phyloP scores from a whole-genome alignment of 2,329 filamentous ascomycete genomes.

The Fonsecaea monophora region DNA sequence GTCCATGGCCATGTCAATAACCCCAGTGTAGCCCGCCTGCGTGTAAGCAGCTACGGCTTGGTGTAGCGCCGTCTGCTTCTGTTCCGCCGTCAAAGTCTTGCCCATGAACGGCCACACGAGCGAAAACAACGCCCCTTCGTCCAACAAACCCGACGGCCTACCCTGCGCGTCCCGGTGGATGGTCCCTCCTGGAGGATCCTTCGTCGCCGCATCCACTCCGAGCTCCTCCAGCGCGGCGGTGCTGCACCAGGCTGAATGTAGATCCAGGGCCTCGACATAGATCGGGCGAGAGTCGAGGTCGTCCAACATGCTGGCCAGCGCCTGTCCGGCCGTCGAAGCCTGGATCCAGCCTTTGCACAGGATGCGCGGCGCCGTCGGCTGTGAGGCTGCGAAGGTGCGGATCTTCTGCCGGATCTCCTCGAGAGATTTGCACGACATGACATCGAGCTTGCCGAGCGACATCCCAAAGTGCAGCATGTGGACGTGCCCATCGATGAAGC shows the following conservation, averaged over 20 bases:
- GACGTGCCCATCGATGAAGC: constrained; percentile 59
- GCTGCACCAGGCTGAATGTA: constrained; percentile 61
- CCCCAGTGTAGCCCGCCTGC: constrained; percentile 55
- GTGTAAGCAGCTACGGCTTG: constrained; percentile 53
- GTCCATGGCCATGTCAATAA: constrained; percentile 62
- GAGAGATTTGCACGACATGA: constrained; percentile 52
- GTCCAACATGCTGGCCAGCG: constrained; percentile 56
- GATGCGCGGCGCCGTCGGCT: constrained; percentile 52
- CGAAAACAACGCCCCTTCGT: constrained; percentile 54
- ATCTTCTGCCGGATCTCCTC: constrained; percentile 54
- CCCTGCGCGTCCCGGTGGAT: constrained; percentile 56
- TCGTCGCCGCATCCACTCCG: constrained; percentile 46
- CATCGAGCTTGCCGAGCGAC: constrained; percentile 53
- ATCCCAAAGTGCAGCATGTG: constrained; percentile 58
- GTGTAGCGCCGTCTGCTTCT: constrained; percentile 51
- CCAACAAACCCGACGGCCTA: constrained; percentile 53
- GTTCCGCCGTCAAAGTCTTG: constrained; percentile 49
- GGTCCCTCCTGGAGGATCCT: constrained; percentile 54
- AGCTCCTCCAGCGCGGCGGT: constrained; percentile 56
- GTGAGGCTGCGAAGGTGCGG: constrained; percentile 46
- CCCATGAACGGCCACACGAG: constrained; percentile 57
- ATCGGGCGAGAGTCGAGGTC: constrained; percentile 55
- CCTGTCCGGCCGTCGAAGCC: constrained; percentile 51
- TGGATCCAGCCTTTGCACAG: constrained; percentile 59
- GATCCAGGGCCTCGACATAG: constrained; percentile 57